Conservation (phyloP, 1,284 basidiomycete species). For the Cutaneotrichosporon dermatis region DNA sequence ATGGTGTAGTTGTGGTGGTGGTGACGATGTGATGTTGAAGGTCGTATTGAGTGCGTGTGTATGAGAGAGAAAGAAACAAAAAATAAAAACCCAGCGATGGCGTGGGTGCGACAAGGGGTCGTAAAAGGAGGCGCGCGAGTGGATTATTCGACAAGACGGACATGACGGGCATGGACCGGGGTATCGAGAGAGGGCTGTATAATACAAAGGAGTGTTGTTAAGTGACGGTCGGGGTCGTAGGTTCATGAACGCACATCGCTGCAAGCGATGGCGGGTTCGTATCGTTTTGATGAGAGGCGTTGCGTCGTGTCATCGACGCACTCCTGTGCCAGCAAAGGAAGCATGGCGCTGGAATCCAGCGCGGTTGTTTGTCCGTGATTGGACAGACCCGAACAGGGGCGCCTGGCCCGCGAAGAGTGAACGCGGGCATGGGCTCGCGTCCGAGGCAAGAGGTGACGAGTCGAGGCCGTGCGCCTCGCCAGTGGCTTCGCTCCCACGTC, state of each 20-base stretch:
- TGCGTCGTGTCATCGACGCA: neutral
- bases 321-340: conserved; percentile 15
- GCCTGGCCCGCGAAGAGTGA: conserved; percentile 29
- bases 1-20: too few relatives aligned
- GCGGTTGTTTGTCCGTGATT: conserved; percentile 26
- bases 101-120: neutral
- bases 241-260: neutral
- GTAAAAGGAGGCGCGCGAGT: too few relatives aligned
- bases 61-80: neutral
- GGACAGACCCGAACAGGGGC: conserved; percentile 41
- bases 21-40: too few relatives aligned
- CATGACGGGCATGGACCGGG: neutral
- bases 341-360: conserved; percentile 12
- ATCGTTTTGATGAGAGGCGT: neutral
- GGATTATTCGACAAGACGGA: neutral
- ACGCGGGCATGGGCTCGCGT: conserved; percentile 35
- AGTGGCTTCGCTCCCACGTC: conserved; percentile 22
- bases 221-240: neutral
- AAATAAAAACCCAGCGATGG: neutral
- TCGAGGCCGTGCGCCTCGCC: conserved; percentile 35
- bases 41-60: neutral
- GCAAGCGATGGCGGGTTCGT: neutral
- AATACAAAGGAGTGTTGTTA: conserved; percentile 1
- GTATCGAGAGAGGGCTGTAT: neutral
- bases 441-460: conserved; percentile 22